Evolutionary conservation across 2,329 filamentous ascomycete genomes (phyloP), one percentile per base, ranked within the genome.

Genomic region (Paracoccidioides brasiliensis): DNA sequence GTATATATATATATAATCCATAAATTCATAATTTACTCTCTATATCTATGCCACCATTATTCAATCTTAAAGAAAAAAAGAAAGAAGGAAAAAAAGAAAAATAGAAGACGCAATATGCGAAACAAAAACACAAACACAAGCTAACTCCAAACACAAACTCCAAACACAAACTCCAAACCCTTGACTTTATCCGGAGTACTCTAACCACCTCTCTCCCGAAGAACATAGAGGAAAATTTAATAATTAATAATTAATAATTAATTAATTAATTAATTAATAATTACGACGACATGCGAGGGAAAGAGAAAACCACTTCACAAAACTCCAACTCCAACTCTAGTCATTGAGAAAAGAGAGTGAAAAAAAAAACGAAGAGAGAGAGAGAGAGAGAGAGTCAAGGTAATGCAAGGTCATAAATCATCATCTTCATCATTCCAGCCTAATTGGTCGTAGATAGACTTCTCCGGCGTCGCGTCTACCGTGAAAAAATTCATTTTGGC

Each of bases 381-480:
- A 8, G 7, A 3, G 37, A 38, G 2, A 38, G 12, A 12, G 12
- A 49, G 41, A n/a, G 50, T 58, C 54, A 63, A 51, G 30, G 38
- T 9, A 61, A 55, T 57, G 55, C 52, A 51, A 60, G 46, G 54
- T 57, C 55, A 56, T 61, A 56, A 44, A 45, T 69, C 66, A 55
- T 73, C 69, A 56, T 72, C 63, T 58, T 69, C 64, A 53, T 68
- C 69, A 58, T 73, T 69, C 73, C 73, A 76, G 53, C 73, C 73
- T 52, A 76, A 57, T 48, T 69, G 64, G 56, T 70, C 70, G 55
- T 75, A 75, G 45, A 75, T 71, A 7, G 72, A 70, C 52, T 69
- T 69, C 54, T 69, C 67, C 15, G 65, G 67, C 6, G 66, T 71
- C 37, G 30, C 33, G 28, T 33, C 50, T 10, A 37, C 52, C 22